These are phyloP conservation scores for Wallacemonas sp. DNA, from an alignment of 208 protist species.

Conservation along the genomic window DNA sequence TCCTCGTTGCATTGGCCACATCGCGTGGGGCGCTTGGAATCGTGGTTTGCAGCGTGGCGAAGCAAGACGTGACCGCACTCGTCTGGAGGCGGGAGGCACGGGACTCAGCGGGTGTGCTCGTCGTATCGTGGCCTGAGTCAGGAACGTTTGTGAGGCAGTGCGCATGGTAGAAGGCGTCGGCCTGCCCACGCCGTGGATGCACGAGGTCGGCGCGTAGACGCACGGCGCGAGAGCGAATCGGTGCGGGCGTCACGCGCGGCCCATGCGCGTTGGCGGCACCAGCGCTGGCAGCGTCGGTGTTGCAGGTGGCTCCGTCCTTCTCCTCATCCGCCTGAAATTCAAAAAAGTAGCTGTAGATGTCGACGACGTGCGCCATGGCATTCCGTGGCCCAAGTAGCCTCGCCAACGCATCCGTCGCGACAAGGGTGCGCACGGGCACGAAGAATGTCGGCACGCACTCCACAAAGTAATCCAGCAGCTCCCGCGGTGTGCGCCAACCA, in stretches of 20 bases:
- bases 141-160: neutral
- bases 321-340: slow-evolving; percentile 38
- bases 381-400: slow-evolving; percentile 52
- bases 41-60: slow-evolving; percentile 29
- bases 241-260: neutral
- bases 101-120: neutral
- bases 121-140: neutral
- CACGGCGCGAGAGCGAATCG: slow-evolving; percentile 12
- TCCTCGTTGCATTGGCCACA: neutral
- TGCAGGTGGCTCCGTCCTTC: too few species aligned
- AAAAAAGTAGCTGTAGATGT: slow-evolving; percentile 78
- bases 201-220: slow-evolving; percentile 39
- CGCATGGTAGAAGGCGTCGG: slow-evolving; percentile 51
- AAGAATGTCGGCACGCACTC: slow-evolving; percentile 84
- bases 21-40: slow-evolving; percentile 6
- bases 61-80: slow-evolving; percentile 27
- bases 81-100: neutral
- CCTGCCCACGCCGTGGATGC: slow-evolving; percentile 48
- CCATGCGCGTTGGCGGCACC: too few species aligned
- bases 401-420: slow-evolving; percentile 46
- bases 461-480: slow-evolving; percentile 80
- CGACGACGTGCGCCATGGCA: slow-evolving; percentile 51
- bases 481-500: slow-evolving; percentile 53
- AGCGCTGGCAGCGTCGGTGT: too few species aligned
- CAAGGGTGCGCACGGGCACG: slow-evolving; percentile 49